Base-by-base conservation (phyloP, 2,329 filamentous ascomycete species). In the Aaosphaeria pasadenensis region DNA sequence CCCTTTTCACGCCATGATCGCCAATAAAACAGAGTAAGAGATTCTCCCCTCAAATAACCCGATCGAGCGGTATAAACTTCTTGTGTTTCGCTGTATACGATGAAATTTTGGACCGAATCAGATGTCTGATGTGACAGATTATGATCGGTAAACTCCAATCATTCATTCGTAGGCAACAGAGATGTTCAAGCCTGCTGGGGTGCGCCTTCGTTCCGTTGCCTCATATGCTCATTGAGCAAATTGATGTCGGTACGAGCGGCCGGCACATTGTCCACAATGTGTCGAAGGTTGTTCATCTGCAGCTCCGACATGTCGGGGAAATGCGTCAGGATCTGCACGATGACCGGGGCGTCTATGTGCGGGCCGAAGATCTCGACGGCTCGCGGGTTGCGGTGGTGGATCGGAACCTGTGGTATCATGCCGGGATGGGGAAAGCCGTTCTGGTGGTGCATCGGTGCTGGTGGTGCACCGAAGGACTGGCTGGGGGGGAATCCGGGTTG, bases 261-360 rank as follows among this genome's bases (percentile, higher is more conserved):
- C 0, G 84, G 82, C 46, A 90, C 84, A 7, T 78, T 76, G 43
- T 84, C 79, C 28, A 90, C 77, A 11, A 92, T 85, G 36, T 80
- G 77, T 44, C 81, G 78, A 52, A 96, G 81, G 30, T 94, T 82
- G 47, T 81, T 77, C 80, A 94, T 86, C 63, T 95, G 88, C 11
- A 80, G 58, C 42, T 69, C 64, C 7, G 59, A 59, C 30, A 76
- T 67, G 6, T 59, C 55, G 5, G 67, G 60, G 11, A 66, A 63
- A 7, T 66, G 59, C 3, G 54, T 50, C n/a, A 77, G 55, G 13
- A 77, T 64, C 45, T 66, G 60, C 38, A 64, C 56, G 9, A 76
- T 72, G 11, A 73, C 71, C 1, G 74, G 72, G 3, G 68, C 61
- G 31, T 70, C 62, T 36, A 75, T 71, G 44, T 72, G 66, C 1